These are phyloP conservation scores for Metarhizium sp. DNA, from an alignment of 2,329 filamentous ascomycete species.

Conservation along the genomic window DNA sequence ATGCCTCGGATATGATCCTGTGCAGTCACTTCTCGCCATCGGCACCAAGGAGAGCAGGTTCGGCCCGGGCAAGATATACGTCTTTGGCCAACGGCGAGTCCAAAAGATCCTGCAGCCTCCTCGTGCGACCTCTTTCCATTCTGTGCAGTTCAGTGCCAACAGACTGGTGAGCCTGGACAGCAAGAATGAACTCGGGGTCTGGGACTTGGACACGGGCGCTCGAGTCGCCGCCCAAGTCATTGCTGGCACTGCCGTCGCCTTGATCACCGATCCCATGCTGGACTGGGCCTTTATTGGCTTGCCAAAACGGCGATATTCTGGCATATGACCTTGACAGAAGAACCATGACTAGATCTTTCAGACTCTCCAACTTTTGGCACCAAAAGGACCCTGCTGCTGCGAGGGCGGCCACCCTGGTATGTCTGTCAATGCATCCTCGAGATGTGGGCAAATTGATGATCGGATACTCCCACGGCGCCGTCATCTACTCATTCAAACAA, in stretches of 20 bases:
- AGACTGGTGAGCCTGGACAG: constrained; percentile 77
- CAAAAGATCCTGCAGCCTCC: constrained; percentile 64
- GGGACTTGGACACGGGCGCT: constrained; percentile 63
- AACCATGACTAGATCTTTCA: constrained; percentile 58
- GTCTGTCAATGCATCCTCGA: constrained; percentile 76
- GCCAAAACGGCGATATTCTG: constrained; percentile 72
- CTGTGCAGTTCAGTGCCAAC: constrained; percentile 76
- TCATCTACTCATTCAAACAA: constrained; percentile 91
- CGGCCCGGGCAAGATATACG: constrained; percentile 77
- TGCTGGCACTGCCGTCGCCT: constrained; percentile 62
- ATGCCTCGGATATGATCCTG: constrained; percentile 80
- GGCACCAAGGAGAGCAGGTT: constrained; percentile 84
- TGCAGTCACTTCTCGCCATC: constrained; percentile 87
- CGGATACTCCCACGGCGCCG: constrained; percentile 81
- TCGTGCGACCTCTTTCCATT: constrained; percentile 64
- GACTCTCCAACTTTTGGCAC: constrained; percentile 80
- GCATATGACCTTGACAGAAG: constrained; percentile 91
- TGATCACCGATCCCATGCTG: constrained; percentile 79
- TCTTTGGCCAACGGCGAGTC: constrained; percentile 77
- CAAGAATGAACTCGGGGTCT: constrained; percentile 78
- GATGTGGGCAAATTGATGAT: constrained; percentile 89
- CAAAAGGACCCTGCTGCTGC: constrained; percentile 60
- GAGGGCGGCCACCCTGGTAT: constrained; percentile 54
- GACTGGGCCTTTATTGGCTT: constrained; percentile 88
- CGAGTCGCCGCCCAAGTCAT: constrained; percentile 63